phyloP scores from a whole-genome alignment of 495 filamentous ascomycete species.

The Trichoderma gamsii region DNA sequence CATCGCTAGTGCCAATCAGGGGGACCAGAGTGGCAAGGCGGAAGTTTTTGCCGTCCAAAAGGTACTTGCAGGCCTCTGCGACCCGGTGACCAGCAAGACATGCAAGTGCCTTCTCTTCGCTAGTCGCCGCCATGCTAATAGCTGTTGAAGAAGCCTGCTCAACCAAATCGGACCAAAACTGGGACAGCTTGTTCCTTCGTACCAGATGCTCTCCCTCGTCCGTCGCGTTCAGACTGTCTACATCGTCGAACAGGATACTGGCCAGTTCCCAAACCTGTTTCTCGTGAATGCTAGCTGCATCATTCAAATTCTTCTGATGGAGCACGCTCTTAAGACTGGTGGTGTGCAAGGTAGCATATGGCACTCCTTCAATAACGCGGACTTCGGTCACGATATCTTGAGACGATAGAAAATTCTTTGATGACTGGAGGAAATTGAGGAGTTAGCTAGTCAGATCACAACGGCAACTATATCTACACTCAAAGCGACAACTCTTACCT shows the following conservation, averaged over 20 bases:
- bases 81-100: constrained; percentile 71
- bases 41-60: constrained; percentile 66
- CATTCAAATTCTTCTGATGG: constrained; percentile 20
- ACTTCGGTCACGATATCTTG: constrained; percentile 40
- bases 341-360: constrained; percentile 36
- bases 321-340: constrained; percentile 28
- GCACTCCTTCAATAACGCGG: constrained; percentile 36
- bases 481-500: constrained; percentile 34
- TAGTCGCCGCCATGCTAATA: constrained; percentile 43
- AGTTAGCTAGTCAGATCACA: neutral
- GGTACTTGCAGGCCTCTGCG: constrained; percentile 69
- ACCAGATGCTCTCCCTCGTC: constrained; percentile 26
- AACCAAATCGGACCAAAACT: constrained; percentile 61
- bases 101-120: constrained; percentile 79
- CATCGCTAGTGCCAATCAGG: constrained; percentile 64
- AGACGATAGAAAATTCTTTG: constrained; percentile 29
- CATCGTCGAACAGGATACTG: constrained; percentile 78
- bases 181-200: constrained; percentile 49
- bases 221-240: constrained; percentile 35
- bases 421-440: constrained; percentile 8
- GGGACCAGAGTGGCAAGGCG: constrained; percentile 78
- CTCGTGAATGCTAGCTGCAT: constrained; percentile 44
- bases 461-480: neutral
- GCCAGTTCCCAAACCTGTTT: constrained; percentile 68
- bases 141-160: constrained; percentile 46